Percentiles rank a stretch among this genome's conserved stretches.
phyloP scores from a whole-genome alignment of 306 rosid genomes.

The Prunus dulcis region DNA sequence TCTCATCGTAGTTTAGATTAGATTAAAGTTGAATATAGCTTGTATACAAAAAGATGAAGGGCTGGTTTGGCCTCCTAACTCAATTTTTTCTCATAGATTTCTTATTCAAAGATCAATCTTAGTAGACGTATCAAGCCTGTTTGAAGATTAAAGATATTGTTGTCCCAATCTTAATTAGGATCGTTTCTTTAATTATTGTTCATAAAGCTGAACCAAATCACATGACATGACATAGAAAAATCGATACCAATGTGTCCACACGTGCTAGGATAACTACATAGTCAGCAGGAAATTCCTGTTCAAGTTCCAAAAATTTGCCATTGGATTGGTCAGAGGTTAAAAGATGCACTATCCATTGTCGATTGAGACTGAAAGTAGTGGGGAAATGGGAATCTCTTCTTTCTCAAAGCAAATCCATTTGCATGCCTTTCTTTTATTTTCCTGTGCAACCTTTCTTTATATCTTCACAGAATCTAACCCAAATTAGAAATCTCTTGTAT shows the following conservation, averaged over 20 bases:
- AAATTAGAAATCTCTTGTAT: neutral
- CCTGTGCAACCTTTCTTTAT: neutral
- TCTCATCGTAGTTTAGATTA: no score
- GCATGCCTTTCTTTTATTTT: neutral
- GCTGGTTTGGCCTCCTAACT: no score
- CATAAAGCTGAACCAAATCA: neutral
- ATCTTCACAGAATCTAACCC: slow-evolving; percentile 1
- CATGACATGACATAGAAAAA: neutral
- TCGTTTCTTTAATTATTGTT: neutral
- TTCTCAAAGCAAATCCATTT: slow-evolving; percentile 17
- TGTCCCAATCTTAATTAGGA: neutral
- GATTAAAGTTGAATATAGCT: no score
- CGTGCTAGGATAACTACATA: neutral
- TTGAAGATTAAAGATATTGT: neutral
- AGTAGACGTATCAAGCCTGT: neutral
- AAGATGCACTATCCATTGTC: neutral
- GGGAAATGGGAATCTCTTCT: slow-evolving; percentile 22
- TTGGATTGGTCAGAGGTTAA: neutral
- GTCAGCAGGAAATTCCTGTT: neutral
- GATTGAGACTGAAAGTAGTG: neutral
- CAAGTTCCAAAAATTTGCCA: neutral
- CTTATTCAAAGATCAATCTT: neutral
- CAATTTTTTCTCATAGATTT: neutral
- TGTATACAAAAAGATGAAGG: no score
- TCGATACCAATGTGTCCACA: neutral